These are phyloP conservation scores for Penicillium nordicum DNA, from an alignment of 2,329 filamentous ascomycete species.

Conservation along the genomic window DNA sequence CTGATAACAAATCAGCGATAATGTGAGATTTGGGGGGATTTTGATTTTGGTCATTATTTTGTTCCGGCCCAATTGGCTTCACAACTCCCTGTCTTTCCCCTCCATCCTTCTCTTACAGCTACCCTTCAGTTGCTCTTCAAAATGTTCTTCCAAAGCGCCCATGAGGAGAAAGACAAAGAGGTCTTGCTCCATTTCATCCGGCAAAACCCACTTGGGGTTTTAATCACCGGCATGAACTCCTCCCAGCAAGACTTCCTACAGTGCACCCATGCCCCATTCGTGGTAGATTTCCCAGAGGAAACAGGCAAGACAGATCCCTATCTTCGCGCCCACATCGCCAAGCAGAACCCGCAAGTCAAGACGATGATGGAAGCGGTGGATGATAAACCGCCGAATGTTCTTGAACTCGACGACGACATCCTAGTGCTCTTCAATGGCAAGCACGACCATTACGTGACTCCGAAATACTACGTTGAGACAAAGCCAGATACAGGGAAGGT, in stretches of 20 bases:
- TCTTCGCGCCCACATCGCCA: constrained; percentile 62
- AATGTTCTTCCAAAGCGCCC: constrained; percentile 15
- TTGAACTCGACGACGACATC: constrained; percentile 51
- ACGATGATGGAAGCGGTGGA: constrained; percentile 52
- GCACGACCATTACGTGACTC: constrained; percentile 62
- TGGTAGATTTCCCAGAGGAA: constrained; percentile 12
- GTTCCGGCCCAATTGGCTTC: not conserved
- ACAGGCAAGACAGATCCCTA: constrained; percentile 4
- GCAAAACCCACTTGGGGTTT: constrained; percentile 13
- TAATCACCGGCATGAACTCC: constrained; percentile 15
- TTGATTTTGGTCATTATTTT: not conserved
- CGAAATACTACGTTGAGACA: constrained; percentile 61
- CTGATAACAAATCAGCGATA: not conserved
- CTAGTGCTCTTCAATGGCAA: constrained; percentile 60
- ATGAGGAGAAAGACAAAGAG: constrained; percentile 13
- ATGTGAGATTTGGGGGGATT: not conserved
- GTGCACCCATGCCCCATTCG: constrained; percentile 14
- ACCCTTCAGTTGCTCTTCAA: not conserved
- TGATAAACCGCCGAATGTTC: constrained; percentile 4
- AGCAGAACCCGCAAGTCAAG: constrained; percentile 62
- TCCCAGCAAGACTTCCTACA: constrained; percentile 15
- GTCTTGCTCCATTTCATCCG: constrained; percentile 14
- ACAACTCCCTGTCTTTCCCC: not conserved
- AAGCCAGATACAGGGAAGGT: constrained; percentile 63
- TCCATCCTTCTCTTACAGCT: not conserved